Evolutionary conservation across 495 filamentous ascomycete species (phyloP).

Genomic region (Pseudoneurospora amorphoporcata): DNA sequence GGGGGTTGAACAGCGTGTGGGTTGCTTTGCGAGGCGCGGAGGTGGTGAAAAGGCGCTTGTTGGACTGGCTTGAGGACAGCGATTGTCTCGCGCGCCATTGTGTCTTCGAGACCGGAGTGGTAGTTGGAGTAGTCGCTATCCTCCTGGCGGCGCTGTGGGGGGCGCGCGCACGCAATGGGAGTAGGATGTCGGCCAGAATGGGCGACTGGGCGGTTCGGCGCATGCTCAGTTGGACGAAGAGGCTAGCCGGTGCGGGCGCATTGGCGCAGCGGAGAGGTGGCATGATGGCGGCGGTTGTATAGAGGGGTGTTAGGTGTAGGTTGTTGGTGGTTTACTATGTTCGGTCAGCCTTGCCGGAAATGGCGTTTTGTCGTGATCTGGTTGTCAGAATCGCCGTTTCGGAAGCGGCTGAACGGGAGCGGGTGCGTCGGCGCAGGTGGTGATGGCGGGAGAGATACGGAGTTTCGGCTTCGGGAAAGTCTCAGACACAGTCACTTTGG

Average conservation of each 20-base stretch:
- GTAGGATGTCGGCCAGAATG: slow-evolving; percentile 27
- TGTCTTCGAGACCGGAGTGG: not conserved
- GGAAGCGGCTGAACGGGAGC: not conserved
- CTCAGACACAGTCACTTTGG: slow-evolving; percentile 7
- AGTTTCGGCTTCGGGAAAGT: not conserved
- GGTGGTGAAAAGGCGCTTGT: slow-evolving; percentile 18
- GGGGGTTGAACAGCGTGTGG: slow-evolving; percentile 48
- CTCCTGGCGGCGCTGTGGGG: not conserved
- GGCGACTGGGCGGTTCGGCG: slow-evolving; percentile 13
- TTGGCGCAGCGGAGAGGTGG: slow-evolving; percentile 25
- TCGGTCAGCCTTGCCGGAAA: slow-evolving; percentile 1
- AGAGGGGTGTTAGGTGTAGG: not conserved
- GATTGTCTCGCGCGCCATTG: not conserved
- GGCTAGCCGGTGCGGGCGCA: slow-evolving; percentile 24
- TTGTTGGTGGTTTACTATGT: not conserved
- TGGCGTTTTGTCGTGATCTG: not conserved
- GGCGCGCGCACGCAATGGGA: slow-evolving; percentile 13
- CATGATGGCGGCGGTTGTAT: slow-evolving; percentile 12
- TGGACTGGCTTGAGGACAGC: slow-evolving; percentile 3
- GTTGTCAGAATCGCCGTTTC: not conserved
- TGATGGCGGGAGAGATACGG: not conserved
- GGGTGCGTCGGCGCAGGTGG: not conserved
- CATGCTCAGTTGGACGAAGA: slow-evolving; percentile 32
- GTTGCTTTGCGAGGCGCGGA: slow-evolving; percentile 24
- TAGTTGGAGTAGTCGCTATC: not conserved